Evolutionary conservation across 2,329 filamentous ascomycete species (phyloP), one percentile per base, ranked within the genome.

Genomic region (Exutisphaerella laricina): DNA sequence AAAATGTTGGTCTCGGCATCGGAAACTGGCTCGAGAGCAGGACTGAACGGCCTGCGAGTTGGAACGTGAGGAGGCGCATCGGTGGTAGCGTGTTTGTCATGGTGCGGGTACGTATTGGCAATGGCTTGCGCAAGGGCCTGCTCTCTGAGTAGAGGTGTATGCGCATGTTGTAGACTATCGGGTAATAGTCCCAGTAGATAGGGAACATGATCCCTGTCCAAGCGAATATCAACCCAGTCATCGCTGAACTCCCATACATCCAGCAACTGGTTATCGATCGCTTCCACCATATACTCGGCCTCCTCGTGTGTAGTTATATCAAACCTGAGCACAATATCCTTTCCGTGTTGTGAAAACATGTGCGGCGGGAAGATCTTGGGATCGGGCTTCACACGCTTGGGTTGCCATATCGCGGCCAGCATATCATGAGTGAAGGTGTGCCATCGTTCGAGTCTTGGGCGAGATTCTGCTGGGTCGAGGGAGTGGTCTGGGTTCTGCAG

Each of bases 271-370:
- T 80, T 78, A 48, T 84, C 75, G 1, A 82, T 75, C 3, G 87
- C 88, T 43, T 84, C 77, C n/a, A 81, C 75, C 43, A 95, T 70
- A 1, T 82, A 82, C 23, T 69, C 66, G 45, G 85, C 82, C 59
- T 94, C 85, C 14, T 80, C 74, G 3, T 73, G 65, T 18, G 77
- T 80, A 48, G 76, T 81, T 42, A 96, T 70, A 58, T 84, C 87
- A 73, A 97, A 96, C 28, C 92, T 82, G 50, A 97, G 70, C 12
- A 98, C 88, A n/a, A 95, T 74, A 64, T 96, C 82, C 49, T 84
- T 78, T 49, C 80, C 79, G 62, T 95, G 95, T 46, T 70, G 41
- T 10, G 60, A 55, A 16, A 55, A 47, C 7, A 51, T 54, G 25
- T 56, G 54, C 14, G 58, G 41, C 4, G 54, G 54, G 34, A 53